Conservation (phyloP, 2,329 filamentous ascomycete species). For the Eurotiales sp. region DNA sequence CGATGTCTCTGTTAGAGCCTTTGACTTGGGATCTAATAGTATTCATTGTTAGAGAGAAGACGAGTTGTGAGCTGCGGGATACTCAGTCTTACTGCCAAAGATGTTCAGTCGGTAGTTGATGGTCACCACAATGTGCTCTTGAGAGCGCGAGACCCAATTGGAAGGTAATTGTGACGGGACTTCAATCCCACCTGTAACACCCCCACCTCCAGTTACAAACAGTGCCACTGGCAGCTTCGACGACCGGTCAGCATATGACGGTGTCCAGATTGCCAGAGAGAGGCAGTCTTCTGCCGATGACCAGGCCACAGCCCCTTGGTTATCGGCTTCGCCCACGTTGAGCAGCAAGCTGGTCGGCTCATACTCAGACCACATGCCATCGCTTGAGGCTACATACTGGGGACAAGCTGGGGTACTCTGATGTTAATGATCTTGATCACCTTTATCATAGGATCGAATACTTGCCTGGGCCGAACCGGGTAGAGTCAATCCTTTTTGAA, state of each 20-base stretch:
- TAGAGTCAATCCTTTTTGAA: constrained; percentile 21
- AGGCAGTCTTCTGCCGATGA: constrained; percentile 42
- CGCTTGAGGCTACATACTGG: constrained; percentile 25
- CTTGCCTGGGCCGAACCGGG: constrained; percentile 11
- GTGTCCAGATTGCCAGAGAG: constrained; percentile 42
- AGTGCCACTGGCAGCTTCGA: constrained; percentile 21
- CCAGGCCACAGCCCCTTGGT: constrained; percentile 17
- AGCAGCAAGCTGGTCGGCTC: constrained; percentile 17
- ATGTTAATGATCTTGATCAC: no score
- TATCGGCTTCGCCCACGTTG: constrained; percentile 13
- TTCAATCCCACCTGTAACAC: constrained; percentile 29
- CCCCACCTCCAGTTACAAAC: constrained; percentile 24
- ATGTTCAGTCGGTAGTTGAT: constrained; percentile 29
- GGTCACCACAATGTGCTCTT: constrained; percentile 41
- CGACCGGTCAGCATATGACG: constrained; percentile 20
- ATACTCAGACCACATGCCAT: constrained; percentile 24
- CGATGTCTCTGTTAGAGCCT: not conserved
- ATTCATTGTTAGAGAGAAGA: not conserved
- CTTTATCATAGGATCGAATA: not conserved
- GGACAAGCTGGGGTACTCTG: constrained; percentile 20
- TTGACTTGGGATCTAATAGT: constrained; percentile 16
- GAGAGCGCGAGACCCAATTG: constrained; percentile 38
- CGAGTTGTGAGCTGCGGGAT: no score
- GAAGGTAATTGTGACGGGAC: constrained; percentile 23
- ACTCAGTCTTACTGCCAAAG: constrained; percentile 17